Evolutionary conservation across 2,329 filamentous ascomycete species (phyloP).

Genomic region (Colletotrichum sansevieriae): DNA sequence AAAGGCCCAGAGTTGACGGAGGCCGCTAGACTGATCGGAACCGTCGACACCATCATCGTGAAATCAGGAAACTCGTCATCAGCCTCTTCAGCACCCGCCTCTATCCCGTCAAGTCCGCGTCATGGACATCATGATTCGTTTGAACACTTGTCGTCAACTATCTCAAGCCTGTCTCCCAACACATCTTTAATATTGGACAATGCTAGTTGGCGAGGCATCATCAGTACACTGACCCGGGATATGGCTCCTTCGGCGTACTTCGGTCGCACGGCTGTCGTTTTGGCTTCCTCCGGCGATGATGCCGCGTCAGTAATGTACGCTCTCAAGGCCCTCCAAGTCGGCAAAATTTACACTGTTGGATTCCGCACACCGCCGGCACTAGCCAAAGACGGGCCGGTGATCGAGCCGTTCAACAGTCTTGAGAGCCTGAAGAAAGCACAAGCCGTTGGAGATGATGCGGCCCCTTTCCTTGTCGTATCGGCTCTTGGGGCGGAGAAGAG

Average conservation of each 20-base stretch:
- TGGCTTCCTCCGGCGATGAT: conserved; percentile 80
- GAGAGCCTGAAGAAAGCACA: conserved; percentile 70
- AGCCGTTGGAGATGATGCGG: conserved; percentile 61
- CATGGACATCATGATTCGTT: conserved; percentile 50
- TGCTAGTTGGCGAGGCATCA: conserved; percentile 86
- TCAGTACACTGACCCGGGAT: conserved; percentile 83
- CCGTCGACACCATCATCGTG: conserved; percentile 85
- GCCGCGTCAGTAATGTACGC: conserved; percentile 85
- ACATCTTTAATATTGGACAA: conserved; percentile 81
- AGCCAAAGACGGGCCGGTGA: conserved; percentile 72
- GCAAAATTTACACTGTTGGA: conserved; percentile 86
- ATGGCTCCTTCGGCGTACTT: conserved; percentile 86
- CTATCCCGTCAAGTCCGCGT: conserved; percentile 62
- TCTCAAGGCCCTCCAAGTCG: conserved; percentile 79
- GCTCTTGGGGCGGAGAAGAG: conserved; percentile 84
- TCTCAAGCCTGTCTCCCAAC: conserved; percentile 56
- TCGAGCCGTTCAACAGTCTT: conserved; percentile 85
- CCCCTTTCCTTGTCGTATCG: conserved; percentile 86
- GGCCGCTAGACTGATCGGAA: conserved; percentile 81
- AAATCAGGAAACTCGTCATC: conserved; percentile 60
- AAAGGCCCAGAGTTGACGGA: conserved; percentile 74
- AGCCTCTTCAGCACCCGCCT: conserved; percentile 60
- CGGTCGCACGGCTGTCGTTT: conserved; percentile 79
- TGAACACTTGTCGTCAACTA: conserved; percentile 40
- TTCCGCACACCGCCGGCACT: conserved; percentile 76